These are phyloP conservation scores for Geranomyces variabilis DNA, from an alignment of 192 early-diverging fungal species.

Conservation along the genomic window DNA sequence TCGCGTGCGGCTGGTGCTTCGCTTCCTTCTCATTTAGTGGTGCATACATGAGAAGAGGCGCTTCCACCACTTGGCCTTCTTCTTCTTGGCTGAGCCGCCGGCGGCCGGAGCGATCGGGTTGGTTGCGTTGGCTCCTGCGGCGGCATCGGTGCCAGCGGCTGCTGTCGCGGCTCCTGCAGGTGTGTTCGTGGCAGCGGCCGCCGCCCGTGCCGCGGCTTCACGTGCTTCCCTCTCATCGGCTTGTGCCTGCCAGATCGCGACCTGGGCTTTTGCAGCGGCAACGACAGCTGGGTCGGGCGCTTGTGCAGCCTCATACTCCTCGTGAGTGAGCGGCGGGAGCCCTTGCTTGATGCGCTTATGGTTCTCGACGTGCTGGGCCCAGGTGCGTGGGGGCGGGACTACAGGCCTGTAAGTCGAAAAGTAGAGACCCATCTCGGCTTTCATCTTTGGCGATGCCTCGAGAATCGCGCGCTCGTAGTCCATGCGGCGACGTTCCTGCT, in stretches of 20 bases:
- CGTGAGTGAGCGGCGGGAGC: neutral
- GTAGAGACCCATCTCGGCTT: conserved; percentile 18
- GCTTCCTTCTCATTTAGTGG: no score
- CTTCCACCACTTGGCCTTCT: conserved; percentile 41
- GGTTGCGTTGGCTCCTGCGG: neutral
- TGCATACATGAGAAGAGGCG: conserved; percentile 23
- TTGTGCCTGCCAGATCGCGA: no score
- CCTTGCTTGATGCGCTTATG: neutral
- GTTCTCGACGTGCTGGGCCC: neutral
- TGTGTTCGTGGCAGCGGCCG: neutral
- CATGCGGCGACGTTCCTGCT: conserved; percentile 17
- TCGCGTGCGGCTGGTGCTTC: no score
- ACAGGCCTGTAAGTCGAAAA: conserved; percentile 13
- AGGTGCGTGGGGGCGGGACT: neutral
- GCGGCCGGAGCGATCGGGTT: neutral
- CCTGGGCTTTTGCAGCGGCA: neutral
- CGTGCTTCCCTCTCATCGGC: conserved; percentile 1
- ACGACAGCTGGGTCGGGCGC: neutral
- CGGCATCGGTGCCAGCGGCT: neutral
- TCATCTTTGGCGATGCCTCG: conserved; percentile 6
- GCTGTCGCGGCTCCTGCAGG: no score
- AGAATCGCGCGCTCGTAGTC: conserved; percentile 24
- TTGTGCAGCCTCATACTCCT: neutral
- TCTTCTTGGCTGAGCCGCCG: neutral
- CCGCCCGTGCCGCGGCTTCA: conserved; percentile 4